Evolutionary conservation across 306 rosid species (phyloP).

Genomic region (Begonia masoniana): DNA sequence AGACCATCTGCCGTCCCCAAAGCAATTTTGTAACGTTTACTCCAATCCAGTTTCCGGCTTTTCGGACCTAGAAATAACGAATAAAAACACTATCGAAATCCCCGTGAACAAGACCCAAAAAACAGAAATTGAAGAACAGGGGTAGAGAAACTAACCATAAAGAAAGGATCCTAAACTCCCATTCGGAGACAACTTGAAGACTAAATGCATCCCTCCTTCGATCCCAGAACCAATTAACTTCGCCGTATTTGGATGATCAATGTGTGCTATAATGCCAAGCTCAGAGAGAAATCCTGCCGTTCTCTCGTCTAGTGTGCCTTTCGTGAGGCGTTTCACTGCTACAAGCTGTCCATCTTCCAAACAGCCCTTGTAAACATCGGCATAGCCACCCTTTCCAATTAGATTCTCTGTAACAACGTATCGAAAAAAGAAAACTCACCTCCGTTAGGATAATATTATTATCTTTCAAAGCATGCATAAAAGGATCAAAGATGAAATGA

Average conservation of each 20-base stretch:
- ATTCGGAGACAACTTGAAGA: conserved; percentile 45
- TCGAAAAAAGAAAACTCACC: neutral
- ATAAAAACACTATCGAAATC: too few relatives aligned
- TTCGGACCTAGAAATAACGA: conserved; percentile 26
- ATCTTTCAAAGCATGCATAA: too few relatives aligned
- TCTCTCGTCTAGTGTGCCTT: conserved; percentile 46
- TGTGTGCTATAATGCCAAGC: conserved; percentile 59
- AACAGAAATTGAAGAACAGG: neutral
- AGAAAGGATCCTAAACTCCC: conserved; percentile 77
- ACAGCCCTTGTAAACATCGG: conserved; percentile 60
- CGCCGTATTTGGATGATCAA: conserved; percentile 64
- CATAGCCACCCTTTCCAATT: conserved; percentile 76
- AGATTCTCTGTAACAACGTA: conserved; percentile 24
- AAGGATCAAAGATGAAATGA: too few relatives aligned
- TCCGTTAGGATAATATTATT: too few relatives aligned
- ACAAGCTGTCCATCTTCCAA: conserved; percentile 51
- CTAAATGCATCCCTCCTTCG: conserved; percentile 63
- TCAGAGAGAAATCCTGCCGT: conserved; percentile 56
- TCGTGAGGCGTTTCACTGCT: conserved; percentile 51
- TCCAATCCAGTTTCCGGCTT: conserved; percentile 41
- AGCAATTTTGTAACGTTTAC: conserved; percentile 49
- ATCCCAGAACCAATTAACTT: conserved; percentile 63
- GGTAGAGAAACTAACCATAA: conserved; percentile 35
- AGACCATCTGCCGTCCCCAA: conserved; percentile 68
- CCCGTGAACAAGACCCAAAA: too few relatives aligned